A percentile compares a stretch with the other conserved stretches of the same genome.
Conservation (phyloP, 2,329 filamentous ascomycete genomes). For the Aspergillus phoenicis region DNA sequence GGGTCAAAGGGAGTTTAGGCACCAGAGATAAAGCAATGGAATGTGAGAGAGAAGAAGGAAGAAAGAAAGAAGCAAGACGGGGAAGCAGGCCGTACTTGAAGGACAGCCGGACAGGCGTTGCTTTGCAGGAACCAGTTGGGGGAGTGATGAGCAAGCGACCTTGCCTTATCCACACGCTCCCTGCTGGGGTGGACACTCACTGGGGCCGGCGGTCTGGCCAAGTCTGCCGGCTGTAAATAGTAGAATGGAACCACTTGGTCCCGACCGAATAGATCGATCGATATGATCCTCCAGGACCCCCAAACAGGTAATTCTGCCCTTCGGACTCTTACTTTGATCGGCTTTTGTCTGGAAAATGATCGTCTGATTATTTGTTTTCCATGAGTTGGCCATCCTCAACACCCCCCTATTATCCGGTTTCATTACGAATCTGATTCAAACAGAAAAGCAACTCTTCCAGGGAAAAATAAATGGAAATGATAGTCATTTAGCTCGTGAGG, state of each 20-base stretch:
- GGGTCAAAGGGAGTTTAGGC: background rate
- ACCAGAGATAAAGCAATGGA: slow-evolving; percentile 1
- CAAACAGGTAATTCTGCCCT: slow-evolving; percentile 1
- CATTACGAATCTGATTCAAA: background rate
- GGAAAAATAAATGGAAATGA: no score
- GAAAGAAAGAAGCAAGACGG: background rate
- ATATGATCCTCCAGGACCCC: background rate
- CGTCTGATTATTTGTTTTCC: background rate
- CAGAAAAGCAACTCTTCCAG: background rate
- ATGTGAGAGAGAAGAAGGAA: slow-evolving; percentile 2
- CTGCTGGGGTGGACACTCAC: slow-evolving; percentile 11
- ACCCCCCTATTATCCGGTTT: background rate
- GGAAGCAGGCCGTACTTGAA: slow-evolving; percentile 18
- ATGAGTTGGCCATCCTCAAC: background rate
- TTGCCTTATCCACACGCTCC: slow-evolving; percentile 11
- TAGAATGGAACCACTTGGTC: slow-evolving; percentile 13
- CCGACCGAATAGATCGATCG: slow-evolving; percentile 16
- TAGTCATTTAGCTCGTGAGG: slow-evolving; percentile 1
- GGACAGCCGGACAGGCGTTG: slow-evolving; percentile 2
- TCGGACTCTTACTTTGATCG: background rate
- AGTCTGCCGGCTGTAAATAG: slow-evolving; percentile 22
- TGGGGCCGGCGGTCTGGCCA: slow-evolving; percentile 21
- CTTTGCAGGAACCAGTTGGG: slow-evolving; percentile 20
- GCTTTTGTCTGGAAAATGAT: background rate
- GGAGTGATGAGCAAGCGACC: slow-evolving; percentile 10